phyloP scores from a whole-genome alignment of 495 filamentous ascomycete species.

The Entonaema liquescens region DNA sequence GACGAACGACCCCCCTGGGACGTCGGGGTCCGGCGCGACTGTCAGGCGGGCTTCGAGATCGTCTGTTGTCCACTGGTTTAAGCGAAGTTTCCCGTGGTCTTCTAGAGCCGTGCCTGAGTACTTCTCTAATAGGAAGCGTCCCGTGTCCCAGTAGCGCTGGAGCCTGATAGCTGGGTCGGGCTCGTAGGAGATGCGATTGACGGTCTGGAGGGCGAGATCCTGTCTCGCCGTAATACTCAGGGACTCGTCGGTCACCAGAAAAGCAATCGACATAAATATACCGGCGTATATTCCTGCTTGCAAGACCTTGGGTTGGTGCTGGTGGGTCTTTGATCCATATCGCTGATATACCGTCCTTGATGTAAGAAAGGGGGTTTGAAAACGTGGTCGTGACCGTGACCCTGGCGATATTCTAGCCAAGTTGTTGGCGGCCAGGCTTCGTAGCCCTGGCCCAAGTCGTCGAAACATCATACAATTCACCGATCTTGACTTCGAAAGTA shows the following conservation, averaged over 20 bases:
- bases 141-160: not conserved
- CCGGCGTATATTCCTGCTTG: not conserved
- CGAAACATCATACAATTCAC: not conserved
- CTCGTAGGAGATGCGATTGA: not conserved
- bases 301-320: not conserved
- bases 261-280: not conserved
- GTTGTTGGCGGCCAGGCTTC: not conserved
- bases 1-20: not conserved
- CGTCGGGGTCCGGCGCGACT: not conserved
- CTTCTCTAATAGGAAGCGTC: not conserved
- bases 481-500: too few relatives aligned
- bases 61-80: not conserved
- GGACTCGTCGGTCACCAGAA: not conserved
- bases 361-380: not conserved
- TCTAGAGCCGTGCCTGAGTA: not conserved
- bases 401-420: not conserved
- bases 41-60: not conserved
- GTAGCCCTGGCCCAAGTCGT: not conserved
- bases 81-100: not conserved
- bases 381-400: not conserved
- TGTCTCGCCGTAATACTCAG: not conserved
- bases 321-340: not conserved
- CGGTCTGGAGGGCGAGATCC: not conserved
- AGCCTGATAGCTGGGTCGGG: not conserved
- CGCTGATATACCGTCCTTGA: not conserved